These are phyloP conservation scores for Chenopodium formosanum DNA, from an alignment of 148 eudicot species.

Conservation along the genomic window DNA sequence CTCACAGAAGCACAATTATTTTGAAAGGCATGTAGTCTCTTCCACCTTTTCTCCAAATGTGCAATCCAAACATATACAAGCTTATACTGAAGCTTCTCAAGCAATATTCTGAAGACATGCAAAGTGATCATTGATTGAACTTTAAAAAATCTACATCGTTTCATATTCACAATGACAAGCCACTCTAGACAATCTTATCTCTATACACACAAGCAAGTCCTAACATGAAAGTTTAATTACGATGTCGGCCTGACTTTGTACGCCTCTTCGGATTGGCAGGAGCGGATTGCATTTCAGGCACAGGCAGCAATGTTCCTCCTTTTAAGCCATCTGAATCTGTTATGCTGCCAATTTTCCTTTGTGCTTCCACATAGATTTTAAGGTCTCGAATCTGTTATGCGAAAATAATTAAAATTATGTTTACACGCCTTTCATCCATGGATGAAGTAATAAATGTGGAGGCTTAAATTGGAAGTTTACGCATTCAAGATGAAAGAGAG, in stretches of 20 bases:
- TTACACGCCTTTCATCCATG: background rate
- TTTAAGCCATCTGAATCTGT: conserved; percentile 54
- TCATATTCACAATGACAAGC: conserved; percentile 1
- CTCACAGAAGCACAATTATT: too few relatives aligned
- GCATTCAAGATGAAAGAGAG: background rate
- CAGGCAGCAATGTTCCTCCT: conserved; percentile 86
- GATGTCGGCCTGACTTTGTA: conserved; percentile 50
- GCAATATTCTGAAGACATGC: background rate
- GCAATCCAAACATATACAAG: background rate
- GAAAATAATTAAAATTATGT: background rate
- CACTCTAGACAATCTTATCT: conserved; percentile 7
- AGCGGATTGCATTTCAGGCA: conserved; percentile 48
- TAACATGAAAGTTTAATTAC: conserved; percentile 25
- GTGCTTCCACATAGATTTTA: conserved; percentile 72
- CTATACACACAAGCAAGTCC: conserved; percentile 3
- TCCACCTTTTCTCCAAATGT: background rate
- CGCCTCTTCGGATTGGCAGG: conserved; percentile 54
- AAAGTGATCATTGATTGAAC: background rate
- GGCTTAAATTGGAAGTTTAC: background rate
- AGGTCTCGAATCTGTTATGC: conserved; percentile 74
- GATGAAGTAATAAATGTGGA: background rate
- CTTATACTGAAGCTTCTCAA: background rate
- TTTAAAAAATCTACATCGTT: background rate
- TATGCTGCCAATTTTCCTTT: conserved; percentile 53
- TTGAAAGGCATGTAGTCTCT: background rate